These are phyloP conservation scores for Podospora conica DNA, from an alignment of 495 filamentous ascomycete species.

Conservation along the genomic window DNA sequence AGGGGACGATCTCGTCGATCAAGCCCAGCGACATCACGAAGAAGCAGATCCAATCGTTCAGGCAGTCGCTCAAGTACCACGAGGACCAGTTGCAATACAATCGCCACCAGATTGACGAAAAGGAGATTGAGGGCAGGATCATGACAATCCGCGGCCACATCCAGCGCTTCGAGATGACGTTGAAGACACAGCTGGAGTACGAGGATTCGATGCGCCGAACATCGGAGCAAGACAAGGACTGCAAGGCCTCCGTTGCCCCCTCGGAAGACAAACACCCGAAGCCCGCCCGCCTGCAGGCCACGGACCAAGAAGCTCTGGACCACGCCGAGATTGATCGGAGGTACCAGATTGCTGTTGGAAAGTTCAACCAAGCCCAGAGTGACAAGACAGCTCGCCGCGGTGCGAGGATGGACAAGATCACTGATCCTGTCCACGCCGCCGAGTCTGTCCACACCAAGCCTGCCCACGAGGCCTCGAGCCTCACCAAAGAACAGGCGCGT, in stretches of 20 bases:
- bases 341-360: background rate
- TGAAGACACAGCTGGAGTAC: slow-evolving; percentile 30
- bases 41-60: slow-evolving; percentile 42
- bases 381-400: background rate
- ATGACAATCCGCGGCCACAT: slow-evolving; percentile 30
- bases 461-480: background rate
- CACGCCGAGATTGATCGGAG: background rate
- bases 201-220: slow-evolving; percentile 27
- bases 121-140: slow-evolving; percentile 28
- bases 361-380: background rate
- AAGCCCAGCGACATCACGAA: slow-evolving; percentile 43
- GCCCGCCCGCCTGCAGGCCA: background rate
- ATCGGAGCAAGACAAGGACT: slow-evolving; percentile 12
- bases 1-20: slow-evolving; percentile 35
- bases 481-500: background rate
- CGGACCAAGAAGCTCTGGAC: background rate
- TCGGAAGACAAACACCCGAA: background rate
- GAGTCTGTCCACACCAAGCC: background rate
- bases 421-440: background rate
- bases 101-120: slow-evolving; percentile 46
- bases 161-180: slow-evolving; percentile 32
- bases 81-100: slow-evolving; percentile 45
- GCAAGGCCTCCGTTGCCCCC: background rate
- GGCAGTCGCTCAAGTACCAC: slow-evolving; percentile 39
- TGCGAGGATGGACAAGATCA: background rate